Evolutionary conservation across 106 monocot genomes (phyloP), one percentile per base, ranked within the genome.

Genomic region (Chionographis japonica): DNA sequence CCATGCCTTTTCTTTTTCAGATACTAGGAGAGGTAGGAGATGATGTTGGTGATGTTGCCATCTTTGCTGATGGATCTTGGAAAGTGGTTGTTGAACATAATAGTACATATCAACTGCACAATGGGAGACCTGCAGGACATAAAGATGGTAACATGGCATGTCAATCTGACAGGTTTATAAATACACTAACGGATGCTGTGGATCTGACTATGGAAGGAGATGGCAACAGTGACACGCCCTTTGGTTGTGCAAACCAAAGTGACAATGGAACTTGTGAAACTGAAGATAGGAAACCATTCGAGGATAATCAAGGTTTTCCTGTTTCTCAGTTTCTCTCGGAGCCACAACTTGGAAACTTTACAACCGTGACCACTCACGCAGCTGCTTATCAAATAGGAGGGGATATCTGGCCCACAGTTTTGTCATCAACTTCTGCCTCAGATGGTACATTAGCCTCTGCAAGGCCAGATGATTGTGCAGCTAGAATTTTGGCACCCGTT

Each of bases 41-140:
- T 16, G 77, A 76, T 82, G 66, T 57, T 57, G 37, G 50, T 57
- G 77, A 85, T 63, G 66, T 85, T 65, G 72, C 77, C 71, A 79
- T 89, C 3, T 77, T 51, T 55, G 70, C 82, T 52, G 82, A 85
- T 71, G 89, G 85, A 14, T 80, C 82, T 2, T 89, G 89, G 89
- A 80, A 79, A 54, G 64, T 49, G 35, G 36, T 71, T 46, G 15
- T 17, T 19, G 64, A 77, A 40, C 54, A 70, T 60, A 63, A 62
- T 55, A 70, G 17, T 67, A 54, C 58, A 65, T 60, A 73, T 65
- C 54, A 68, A 46, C 19, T 38, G 4, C 11, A 14, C 10, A 56
- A 60, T 50, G 74, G 39, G 16, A 66, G 13, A 40, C 54, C 14
- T 14, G 12, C 40, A 18, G 56, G 50, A 46, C 53, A 67, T n/a